Evolutionary conservation across 2,329 filamentous ascomycete species (phyloP).

Genomic region (Calonectria multiphialidica): DNA sequence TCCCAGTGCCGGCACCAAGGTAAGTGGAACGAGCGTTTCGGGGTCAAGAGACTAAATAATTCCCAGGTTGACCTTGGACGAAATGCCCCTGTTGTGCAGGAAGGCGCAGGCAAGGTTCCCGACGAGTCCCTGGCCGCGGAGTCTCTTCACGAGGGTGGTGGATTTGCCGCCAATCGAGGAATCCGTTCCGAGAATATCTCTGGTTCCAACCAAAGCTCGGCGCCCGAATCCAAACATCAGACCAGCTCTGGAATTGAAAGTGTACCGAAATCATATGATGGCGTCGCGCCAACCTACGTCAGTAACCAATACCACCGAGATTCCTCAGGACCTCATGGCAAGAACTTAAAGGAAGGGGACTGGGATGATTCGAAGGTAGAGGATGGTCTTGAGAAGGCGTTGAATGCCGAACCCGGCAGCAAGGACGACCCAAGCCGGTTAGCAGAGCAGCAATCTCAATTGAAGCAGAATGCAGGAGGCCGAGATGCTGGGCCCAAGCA

Average conservation of each 20-base stretch:
- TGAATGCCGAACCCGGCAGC: slow-evolving; percentile 58
- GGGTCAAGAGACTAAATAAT: neutral
- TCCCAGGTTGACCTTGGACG: slow-evolving; percentile 59
- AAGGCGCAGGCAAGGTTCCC: slow-evolving; percentile 73
- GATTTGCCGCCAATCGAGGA: slow-evolving; percentile 70
- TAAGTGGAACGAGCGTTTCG: slow-evolving; percentile 12
- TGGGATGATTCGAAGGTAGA: slow-evolving; percentile 48
- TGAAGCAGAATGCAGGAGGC: slow-evolving; percentile 35
- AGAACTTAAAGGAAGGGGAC: slow-evolving; percentile 54
- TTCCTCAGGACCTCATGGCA: slow-evolving; percentile 54
- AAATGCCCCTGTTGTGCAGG: slow-evolving; percentile 64
- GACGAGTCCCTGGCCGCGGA: slow-evolving; percentile 82
- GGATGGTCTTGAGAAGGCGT: slow-evolving; percentile 53
- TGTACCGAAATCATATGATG: slow-evolving; percentile 30
- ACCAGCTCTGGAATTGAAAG: neutral
- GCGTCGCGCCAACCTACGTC: slow-evolving; percentile 54
- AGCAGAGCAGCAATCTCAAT: slow-evolving; percentile 58
- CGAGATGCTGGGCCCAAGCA: slow-evolving; percentile 45
- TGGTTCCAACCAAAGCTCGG: slow-evolving; percentile 1
- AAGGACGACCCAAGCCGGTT: slow-evolving; percentile 60
- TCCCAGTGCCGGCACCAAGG: slow-evolving; percentile 39
- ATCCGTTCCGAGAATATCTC: slow-evolving; percentile 46
- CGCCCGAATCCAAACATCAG: slow-evolving; percentile 1
- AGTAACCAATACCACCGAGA: slow-evolving; percentile 48
- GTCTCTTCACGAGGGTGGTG: slow-evolving; percentile 71